A percentile compares a stretch with the other conserved stretches of the same genome.
phyloP scores from a whole-genome alignment of 2,329 filamentous ascomycete genomes.

The Xylariales sp. region DNA sequence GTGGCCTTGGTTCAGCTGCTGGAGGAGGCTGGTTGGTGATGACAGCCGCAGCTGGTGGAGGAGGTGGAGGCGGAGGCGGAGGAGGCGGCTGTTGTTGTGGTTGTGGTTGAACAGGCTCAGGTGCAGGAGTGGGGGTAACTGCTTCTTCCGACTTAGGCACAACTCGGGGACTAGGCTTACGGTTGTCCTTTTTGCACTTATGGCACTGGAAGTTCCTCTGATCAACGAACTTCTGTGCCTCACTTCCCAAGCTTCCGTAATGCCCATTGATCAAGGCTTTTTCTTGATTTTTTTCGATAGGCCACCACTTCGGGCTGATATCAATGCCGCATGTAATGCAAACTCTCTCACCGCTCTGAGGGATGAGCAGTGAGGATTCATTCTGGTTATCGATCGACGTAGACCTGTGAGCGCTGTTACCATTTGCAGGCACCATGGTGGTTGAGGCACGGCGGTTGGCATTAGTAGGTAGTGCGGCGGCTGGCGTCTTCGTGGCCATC shows the following conservation, averaged over 20 bases:
- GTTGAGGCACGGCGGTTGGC: constrained; percentile 54
- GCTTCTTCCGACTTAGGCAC: constrained; percentile 20
- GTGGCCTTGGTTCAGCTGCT: constrained; percentile 12
- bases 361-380: constrained; percentile 18
- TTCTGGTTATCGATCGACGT: constrained; percentile 21
- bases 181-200: constrained; percentile 60
- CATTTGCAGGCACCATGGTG: constrained; percentile 30
- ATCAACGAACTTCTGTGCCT: constrained; percentile 55
- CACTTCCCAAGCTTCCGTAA: constrained; percentile 44
- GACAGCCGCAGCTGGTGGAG: constrained; percentile 18
- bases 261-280: constrained; percentile 49
- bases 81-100: no score
- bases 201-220: constrained; percentile 68
- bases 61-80: constrained; percentile 18
- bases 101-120: constrained; percentile 19
- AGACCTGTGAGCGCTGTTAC: constrained; percentile 14
- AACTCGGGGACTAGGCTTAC: constrained; percentile 33
- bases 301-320: constrained; percentile 72
- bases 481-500: constrained; percentile 53
- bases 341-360: constrained; percentile 44
- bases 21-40: constrained; percentile 19
- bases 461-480: constrained; percentile 32
- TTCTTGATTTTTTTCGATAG: constrained; percentile 48
- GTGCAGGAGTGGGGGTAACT: constrained; percentile 20
- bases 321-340: constrained; percentile 65